These are phyloP conservation scores for Debaryomyces coudertii DNA, from an alignment of 1,139 yeast species.

Conservation along the genomic window DNA sequence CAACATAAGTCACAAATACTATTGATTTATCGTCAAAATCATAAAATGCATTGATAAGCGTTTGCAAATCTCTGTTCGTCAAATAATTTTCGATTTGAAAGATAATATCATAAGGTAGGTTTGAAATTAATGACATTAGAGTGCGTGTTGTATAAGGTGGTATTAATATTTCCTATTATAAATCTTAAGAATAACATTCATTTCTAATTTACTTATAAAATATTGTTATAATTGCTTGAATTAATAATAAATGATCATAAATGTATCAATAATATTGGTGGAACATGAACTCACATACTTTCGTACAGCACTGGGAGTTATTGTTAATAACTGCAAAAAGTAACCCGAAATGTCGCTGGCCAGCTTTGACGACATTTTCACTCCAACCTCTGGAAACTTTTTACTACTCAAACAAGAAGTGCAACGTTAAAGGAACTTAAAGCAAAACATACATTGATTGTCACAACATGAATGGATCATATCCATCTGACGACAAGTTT, in stretches of 20 bases:
- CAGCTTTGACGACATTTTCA: slow-evolving; percentile 5
- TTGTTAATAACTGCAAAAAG: slow-evolving; percentile 4
- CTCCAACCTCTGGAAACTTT: neutral
- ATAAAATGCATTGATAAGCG: neutral
- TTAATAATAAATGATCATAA: neutral
- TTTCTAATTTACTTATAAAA: no score
- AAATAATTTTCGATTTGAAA: neutral
- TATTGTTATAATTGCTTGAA: neutral
- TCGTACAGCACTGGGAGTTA: neutral
- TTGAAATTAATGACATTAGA: slow-evolving; percentile 4
- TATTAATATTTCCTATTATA: no score
- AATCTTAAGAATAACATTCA: no score
- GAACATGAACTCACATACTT: slow-evolving; percentile 4
- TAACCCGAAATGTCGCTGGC: slow-evolving; percentile 6
- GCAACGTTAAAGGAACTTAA: neutral
- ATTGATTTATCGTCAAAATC: neutral
- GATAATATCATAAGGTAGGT: slow-evolving; percentile 2
- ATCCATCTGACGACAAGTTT: slow-evolving; percentile 4
- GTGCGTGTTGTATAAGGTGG: no score
- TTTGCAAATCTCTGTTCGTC: neutral
- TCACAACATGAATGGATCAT: slow-evolving; percentile 9
- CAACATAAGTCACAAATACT: neutral
- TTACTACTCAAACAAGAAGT: neutral
- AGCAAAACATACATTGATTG: slow-evolving; percentile 1
- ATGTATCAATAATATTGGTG: neutral